A percentile compares a stretch with the other conserved stretches of the same genome.
phyloP scores from a whole-genome alignment of 257 asterid species.

The Solanum lignicaule region DNA sequence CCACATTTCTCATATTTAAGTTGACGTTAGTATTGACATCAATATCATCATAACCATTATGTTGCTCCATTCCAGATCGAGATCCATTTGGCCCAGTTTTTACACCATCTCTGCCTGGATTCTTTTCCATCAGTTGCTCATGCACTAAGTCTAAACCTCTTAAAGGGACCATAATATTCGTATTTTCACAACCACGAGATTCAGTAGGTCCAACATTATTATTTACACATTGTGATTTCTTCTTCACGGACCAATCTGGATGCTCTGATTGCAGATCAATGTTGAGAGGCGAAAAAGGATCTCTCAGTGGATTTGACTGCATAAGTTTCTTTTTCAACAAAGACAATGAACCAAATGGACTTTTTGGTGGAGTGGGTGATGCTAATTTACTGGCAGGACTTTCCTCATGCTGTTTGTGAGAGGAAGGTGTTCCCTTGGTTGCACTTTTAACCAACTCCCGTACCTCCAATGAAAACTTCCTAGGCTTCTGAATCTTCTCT shows the following conservation, averaged over 20 bases:
- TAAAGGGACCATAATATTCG: not conserved
- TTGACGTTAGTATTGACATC: not conserved
- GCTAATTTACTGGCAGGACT: constrained; percentile 17
- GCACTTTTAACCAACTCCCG: constrained; percentile 28
- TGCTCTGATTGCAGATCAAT: constrained; percentile 26
- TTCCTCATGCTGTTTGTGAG: constrained; percentile 13
- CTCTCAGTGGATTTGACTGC: constrained; percentile 41
- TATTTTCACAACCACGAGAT: constrained; percentile 1
- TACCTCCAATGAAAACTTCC: constrained; percentile 28
- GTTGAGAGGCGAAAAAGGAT: constrained; percentile 50
- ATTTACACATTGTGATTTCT: constrained; percentile 15
- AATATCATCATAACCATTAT: not conserved
- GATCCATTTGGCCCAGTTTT: not conserved
- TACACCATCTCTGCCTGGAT: not conserved
- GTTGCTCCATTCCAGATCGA: not conserved
- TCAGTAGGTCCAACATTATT: constrained; percentile 16
- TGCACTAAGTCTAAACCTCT: not conserved
- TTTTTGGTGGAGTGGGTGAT: constrained; percentile 66
- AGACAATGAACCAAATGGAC: constrained; percentile 46
- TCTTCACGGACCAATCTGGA: constrained; percentile 21
- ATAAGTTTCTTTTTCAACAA: constrained; percentile 32
- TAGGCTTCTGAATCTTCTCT: constrained; percentile 27
- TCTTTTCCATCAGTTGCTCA: not conserved
- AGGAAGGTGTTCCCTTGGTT: constrained; percentile 18
- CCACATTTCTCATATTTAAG: constrained; percentile 1